Evolutionary conservation across 1,284 basidiomycete genomes (phyloP), one percentile per base, ranked within the genome.

Genomic region (Athelia sp.): DNA sequence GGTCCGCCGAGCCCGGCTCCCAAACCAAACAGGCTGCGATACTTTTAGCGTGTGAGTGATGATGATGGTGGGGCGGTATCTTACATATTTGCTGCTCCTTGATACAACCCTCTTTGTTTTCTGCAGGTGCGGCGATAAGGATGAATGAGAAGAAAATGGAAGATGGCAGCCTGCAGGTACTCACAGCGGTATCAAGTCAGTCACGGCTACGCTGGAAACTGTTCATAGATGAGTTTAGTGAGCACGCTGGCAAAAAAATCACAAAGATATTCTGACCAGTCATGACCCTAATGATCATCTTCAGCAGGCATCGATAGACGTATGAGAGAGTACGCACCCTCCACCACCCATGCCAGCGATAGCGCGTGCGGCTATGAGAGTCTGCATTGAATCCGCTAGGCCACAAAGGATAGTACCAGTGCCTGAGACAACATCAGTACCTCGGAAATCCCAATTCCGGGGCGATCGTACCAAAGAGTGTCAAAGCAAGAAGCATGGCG

Each of bases 1-100:
- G 93, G 92, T 18, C 90, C 93, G 43, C 93, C 93, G n/a, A 93
- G 71, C 35, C 86, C 89, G 44, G 87, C 81, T 54, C 87, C 88
- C 52, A 89, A 66, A 47, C 88, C 89, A 61, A 79, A 89, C 52
- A 90, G 66, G 62, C 87, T 90, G 10, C 26, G 10, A 32, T 36
- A 52, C 48, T 36, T 21, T 45, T 15, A 49, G 10, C 19, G 6
- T 34, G 15, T 45, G 23, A 52, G 34, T 29, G 46, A 17, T n/a
- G 46, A 17, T n/a, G 19, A 40, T n/a, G 4, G 36, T n/a, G n/a
- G 24, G 31, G 48, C 57, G 23, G 45, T 6, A 26, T 68, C 74
- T 62, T 72, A 85, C 88, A 94, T 83, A 63, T 93, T 94, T 23
- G 85, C 84, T 73, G 91, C 78, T 49, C 92, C 93, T 68, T 95